These are phyloP conservation scores for Eucalyptus erythrocorys DNA, from an alignment of 345 rosid genomes.

Conservation along the genomic window DNA sequence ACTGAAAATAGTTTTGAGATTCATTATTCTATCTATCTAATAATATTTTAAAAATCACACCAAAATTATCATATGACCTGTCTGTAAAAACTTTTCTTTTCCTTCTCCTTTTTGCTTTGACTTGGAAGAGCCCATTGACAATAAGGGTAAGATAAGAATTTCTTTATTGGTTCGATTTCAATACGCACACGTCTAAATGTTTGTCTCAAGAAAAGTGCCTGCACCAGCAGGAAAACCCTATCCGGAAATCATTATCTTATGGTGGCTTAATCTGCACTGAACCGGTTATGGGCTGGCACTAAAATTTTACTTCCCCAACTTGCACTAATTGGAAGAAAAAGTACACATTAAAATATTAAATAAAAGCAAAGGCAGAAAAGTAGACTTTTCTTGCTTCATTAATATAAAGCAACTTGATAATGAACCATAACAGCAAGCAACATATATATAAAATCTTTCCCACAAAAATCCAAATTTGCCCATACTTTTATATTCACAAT, in stretches of 20 bases:
- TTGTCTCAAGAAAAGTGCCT: background rate
- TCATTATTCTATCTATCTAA: background rate
- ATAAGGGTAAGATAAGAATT: background rate
- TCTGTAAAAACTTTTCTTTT: background rate
- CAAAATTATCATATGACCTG: background rate
- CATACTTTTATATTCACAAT: background rate
- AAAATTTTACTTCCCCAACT: background rate
- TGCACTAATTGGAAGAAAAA: background rate
- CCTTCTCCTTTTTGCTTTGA: background rate
- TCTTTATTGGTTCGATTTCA: background rate
- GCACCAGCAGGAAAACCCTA: background rate
- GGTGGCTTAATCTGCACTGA: background rate
- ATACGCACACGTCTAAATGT: background rate
- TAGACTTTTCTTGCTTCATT: slow-evolving; percentile 6
- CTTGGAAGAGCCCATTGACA: background rate
- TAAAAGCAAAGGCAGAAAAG: background rate
- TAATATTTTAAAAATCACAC: background rate
- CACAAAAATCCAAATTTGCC: background rate
- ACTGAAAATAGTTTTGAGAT: background rate
- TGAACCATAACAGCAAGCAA: slow-evolving; percentile 9
- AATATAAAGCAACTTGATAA: slow-evolving; percentile 19
- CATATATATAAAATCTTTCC: background rate
- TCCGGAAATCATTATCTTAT: background rate
- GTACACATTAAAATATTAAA: background rate
- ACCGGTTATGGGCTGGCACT: background rate